Base-by-base conservation (phyloP, 2,329 filamentous ascomycete genomes). In the Mycogone perniciosa region DNA sequence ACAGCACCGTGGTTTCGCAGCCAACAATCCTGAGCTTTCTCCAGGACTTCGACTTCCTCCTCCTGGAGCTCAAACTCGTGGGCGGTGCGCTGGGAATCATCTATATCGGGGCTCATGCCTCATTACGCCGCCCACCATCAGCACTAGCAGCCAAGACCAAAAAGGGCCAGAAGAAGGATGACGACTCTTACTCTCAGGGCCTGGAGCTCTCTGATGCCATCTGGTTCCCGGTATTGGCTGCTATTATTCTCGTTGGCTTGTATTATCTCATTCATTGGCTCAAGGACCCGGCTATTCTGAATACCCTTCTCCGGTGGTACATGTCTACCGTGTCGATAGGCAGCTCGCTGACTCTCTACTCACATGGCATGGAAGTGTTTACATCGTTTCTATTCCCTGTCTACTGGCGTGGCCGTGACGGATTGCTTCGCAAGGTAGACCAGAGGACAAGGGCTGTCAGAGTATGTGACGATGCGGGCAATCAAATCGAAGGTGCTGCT, bases 241-340 rank as follows among this genome's bases (percentile, higher is more conserved):
- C 84, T 2, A 62, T 75, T 7, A 82, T 85, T 1, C 79, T 97
- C 7, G 77, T 83, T 39, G 82, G 82, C 5, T 75, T 97, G 9
- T 97, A 97, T 72, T 85, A 91, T 60, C 75, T 96, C 53, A 89
- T 97, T 64, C 89, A 95, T 66, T 93, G 86, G 79, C 80, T 96
- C 50, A 76, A 92, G 57, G 88, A 96, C 61, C 85, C 90, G 1
- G 76, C 83, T 8, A 73, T 95, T 26, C 71, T 97, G 61, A 96
- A 92, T 72, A 88, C 85, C 67, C 79, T 95, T 37, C 72, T 97
- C 26, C 85, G 88, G 37, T 82, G 79, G 62, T 96, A 97, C 72
- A 91, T 96, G 69, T 88, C 87, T 3, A 67, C 81, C 52, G 82
- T 92, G 63, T 89, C 88, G 0, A 69, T 95, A n/a, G 84, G 87